phyloP scores from a whole-genome alignment of 106 monocot genomes.

The Alisma plantagoaquatica region DNA sequence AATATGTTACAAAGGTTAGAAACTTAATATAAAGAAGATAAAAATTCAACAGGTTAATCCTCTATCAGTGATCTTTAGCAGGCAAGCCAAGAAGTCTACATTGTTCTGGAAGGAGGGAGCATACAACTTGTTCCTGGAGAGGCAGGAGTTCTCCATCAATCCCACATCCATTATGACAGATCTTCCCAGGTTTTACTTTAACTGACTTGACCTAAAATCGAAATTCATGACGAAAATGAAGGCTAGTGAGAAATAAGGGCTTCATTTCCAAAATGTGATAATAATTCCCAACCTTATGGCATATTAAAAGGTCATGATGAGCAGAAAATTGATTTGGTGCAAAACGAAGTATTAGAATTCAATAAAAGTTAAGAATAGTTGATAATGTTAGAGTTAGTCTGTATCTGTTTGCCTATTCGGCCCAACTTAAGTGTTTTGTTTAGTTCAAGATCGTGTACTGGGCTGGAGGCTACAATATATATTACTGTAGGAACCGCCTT shows the following conservation, averaged over 20 bases:
- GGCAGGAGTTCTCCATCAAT: conserved; percentile 80
- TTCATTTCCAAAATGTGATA: not conserved
- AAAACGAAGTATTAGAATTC: too few relatives aligned
- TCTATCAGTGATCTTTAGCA: conserved; percentile 19
- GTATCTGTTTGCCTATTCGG: too few relatives aligned
- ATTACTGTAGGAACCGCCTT: too few relatives aligned
- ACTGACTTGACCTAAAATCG: conserved; percentile 64
- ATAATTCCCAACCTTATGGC: not conserved
- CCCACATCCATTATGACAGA: conserved; percentile 71
- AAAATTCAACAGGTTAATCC: too few relatives aligned
- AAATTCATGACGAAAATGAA: not conserved
- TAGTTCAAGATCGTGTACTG: too few relatives aligned
- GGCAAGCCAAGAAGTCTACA: conserved; percentile 65
- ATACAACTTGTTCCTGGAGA: conserved; percentile 49
- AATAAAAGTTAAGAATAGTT: too few relatives aligned
- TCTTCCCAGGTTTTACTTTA: conserved; percentile 50
- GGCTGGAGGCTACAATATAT: too few relatives aligned
- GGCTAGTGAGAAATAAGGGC: not conserved
- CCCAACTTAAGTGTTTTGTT: too few relatives aligned
- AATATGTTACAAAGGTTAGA: too few relatives aligned
- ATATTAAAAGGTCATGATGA: not conserved
- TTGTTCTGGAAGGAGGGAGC: conserved; percentile 75
- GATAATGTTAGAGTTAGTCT: too few relatives aligned
- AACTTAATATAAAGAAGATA: too few relatives aligned
- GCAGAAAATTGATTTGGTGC: too few relatives aligned